Evolutionary conservation across 768 basidiomycete species (phyloP).

Genomic region (Boletus tomentosulus): DNA sequence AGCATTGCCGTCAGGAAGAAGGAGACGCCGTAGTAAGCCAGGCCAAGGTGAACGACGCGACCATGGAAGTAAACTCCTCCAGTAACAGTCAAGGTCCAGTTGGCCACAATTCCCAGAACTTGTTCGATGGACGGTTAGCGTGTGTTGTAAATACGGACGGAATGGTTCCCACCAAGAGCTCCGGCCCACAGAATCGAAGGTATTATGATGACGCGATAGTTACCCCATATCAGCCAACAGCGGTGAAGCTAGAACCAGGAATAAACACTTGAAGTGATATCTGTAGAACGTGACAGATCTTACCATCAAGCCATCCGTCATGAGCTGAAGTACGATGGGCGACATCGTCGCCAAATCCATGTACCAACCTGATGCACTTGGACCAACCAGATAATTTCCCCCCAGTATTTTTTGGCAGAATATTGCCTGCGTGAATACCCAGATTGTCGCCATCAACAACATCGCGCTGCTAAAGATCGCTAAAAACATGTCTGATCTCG

Average conservation of each 20-base stretch:
- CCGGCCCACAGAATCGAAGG: not conserved
- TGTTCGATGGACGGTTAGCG: not conserved
- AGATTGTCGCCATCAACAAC: not conserved
- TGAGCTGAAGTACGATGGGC: not conserved
- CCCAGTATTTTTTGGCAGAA: not conserved
- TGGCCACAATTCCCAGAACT: not conserved
- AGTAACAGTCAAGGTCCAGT: not conserved
- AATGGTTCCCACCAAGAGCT: not conserved
- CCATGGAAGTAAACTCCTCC: not conserved
- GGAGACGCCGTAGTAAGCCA: slow-evolving; percentile 3
- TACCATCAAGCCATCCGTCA: not conserved
- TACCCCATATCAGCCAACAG: not conserved
- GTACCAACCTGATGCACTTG: not conserved
- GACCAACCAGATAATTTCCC: not conserved
- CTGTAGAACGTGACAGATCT: not conserved
- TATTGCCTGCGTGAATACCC: not conserved
- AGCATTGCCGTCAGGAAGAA: slow-evolving; percentile 2
- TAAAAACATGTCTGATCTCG: not conserved
- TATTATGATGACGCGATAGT: not conserved
- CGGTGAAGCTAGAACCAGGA: not conserved
- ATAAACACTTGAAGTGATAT: not conserved
- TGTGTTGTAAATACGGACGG: not conserved
- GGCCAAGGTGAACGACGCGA: not conserved
- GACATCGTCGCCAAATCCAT: not conserved
- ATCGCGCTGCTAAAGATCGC: not conserved